Evolutionary conservation across 805 yeast genomes (phyloP), one percentile per base, ranked within the genome.

Genomic region (Spathaspora sp.): DNA sequence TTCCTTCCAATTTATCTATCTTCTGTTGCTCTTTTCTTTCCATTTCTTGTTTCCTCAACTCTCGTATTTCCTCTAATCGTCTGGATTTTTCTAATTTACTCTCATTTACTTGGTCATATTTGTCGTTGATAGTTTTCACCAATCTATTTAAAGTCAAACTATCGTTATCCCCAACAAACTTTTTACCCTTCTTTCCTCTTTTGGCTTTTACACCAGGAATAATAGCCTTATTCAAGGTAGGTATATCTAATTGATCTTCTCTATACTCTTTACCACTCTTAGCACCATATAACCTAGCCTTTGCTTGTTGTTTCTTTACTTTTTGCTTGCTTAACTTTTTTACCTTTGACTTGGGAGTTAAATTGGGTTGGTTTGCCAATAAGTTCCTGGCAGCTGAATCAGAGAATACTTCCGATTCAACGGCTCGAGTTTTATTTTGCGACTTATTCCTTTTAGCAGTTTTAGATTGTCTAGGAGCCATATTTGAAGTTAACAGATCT

Each of bases 51-150:
- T 89, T 82, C 73, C 87, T 89, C 57, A 90, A 74, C 44, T 90
- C 97, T 63, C 99, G 80, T 53, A 93, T 81, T 59, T 89, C 96
- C 68, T 93, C 97, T 46, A 94, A 76, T 68, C 96, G 85, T 63
- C 89, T 82, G 0, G 96, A 85, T 64, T 89, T 89, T 64, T 93
- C 99, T 51, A 94, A 75, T 69, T 91, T 94, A 58, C 96, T 87
- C 62, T 92, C 97, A 60, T 86, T 85, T 8, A 82, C 80, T 43
- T 81, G 78, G 55, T 93, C 97, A 57, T 84, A 78, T 54, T 85
- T 81, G 63, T 91, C 96, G 60, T 90, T 91, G 50, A 94, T 90
- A 31, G 86, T 82, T 57, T 84, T 86, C 49, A 92, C 82, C 53
- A 93, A 76, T 67, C 96, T 78, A 56, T 80, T 81, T 70, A 90